These are phyloP conservation scores for Mycena haematopus DNA, from an alignment of 768 basidiomycete species.

Conservation along the genomic window DNA sequence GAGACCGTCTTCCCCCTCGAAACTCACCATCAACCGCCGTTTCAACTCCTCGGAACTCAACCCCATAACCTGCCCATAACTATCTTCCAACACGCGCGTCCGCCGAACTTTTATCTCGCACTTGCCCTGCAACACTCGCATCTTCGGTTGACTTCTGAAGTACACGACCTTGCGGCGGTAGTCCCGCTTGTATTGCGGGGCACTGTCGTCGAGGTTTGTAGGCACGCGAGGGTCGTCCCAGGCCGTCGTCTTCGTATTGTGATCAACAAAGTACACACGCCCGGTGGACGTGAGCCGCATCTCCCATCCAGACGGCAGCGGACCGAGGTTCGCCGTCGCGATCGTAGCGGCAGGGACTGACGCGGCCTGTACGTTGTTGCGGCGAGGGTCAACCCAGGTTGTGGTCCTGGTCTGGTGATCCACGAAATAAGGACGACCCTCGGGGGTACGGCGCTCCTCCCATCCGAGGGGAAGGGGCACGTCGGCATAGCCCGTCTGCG, in stretches of 20 bases:
- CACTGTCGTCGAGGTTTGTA: constrained; percentile 80
- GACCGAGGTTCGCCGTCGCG: constrained; percentile 70
- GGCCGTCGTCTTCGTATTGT: constrained; percentile 86
- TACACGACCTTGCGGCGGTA: constrained; percentile 92
- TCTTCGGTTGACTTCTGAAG: constrained; percentile 89
- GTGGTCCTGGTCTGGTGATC: constrained; percentile 86
- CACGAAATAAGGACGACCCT: constrained; percentile 74
- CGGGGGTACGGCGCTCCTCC: constrained; percentile 91
- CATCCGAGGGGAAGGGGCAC: constrained; percentile 86
- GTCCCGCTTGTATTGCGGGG: constrained; percentile 95
- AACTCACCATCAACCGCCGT: constrained; percentile 73
- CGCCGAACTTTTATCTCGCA: constrained; percentile 88
- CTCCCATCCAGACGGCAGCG: constrained; percentile 92
- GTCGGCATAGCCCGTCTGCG: constrained; percentile 56
- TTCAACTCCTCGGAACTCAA: constrained; percentile 74
- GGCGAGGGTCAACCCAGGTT: constrained; percentile 90
- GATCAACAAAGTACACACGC: constrained; percentile 92
- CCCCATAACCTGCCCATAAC: constrained; percentile 85
- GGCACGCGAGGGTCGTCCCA: constrained; percentile 95
- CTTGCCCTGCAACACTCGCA: constrained; percentile 78
- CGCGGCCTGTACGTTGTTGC: constrained; percentile 55
- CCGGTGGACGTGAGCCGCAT: constrained; percentile 88
- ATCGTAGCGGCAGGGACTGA: constrained; percentile 54
- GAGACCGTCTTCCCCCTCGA: constrained; percentile 81
- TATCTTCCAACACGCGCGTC: constrained; percentile 84